Conservation (phyloP, 306 rosid species). For the Parietaria judaica region DNA sequence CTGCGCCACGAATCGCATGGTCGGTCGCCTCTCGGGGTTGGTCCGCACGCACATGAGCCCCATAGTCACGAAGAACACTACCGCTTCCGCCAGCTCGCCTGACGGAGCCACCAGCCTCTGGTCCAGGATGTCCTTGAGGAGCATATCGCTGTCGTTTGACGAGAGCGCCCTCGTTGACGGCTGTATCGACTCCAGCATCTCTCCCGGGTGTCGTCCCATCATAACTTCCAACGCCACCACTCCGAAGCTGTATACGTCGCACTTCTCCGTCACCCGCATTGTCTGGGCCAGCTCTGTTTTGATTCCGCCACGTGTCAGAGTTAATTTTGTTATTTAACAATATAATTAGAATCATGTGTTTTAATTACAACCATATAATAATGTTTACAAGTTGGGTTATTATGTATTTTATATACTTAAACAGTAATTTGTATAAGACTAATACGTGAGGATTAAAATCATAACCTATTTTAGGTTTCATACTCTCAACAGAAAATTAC, state of each 20-base stretch:
- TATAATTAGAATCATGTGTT: too few species aligned
- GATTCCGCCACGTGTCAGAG: neutral
- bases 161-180: neutral
- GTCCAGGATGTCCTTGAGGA: slow-evolving; percentile 42
- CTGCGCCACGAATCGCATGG: slow-evolving; percentile 60
- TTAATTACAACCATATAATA: too few species aligned
- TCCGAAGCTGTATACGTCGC: slow-evolving; percentile 56
- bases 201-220: slow-evolving; percentile 66
- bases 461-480: too few species aligned
- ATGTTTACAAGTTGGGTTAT: too few species aligned
- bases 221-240: slow-evolving; percentile 46
- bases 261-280: slow-evolving; percentile 39
- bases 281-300: slow-evolving; percentile 54
- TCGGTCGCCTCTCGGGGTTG: slow-evolving; percentile 50
- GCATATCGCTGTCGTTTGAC: slow-evolving; percentile 17
- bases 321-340: too few species aligned
- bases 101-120: slow-evolving; percentile 36
- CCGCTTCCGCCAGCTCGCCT: slow-evolving; percentile 22
- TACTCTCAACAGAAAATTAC: too few species aligned
- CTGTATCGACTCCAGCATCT: slow-evolving; percentile 20
- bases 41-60: slow-evolving; percentile 46
- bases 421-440: too few species aligned
- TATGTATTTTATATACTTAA: too few species aligned
- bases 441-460: too few species aligned
- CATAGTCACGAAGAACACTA: slow-evolving; percentile 25